These are phyloP conservation scores for Botrytis fabae DNA, from an alignment of 2,329 filamentous ascomycete genomes.

Conservation along the genomic window DNA sequence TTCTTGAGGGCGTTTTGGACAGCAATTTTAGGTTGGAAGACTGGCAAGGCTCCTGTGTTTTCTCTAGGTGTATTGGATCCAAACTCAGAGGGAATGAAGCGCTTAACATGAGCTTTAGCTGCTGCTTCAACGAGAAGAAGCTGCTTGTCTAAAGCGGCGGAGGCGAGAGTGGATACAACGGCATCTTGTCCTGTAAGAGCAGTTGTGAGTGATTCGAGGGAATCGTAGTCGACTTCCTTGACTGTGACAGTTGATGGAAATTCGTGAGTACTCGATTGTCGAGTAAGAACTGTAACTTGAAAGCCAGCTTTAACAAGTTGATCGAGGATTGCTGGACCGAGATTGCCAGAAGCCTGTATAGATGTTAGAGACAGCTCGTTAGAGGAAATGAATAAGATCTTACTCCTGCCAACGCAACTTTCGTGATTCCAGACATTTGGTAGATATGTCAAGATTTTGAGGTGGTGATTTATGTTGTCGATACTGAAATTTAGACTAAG, in stretches of 20 bases:
- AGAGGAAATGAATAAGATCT: conserved; percentile 11
- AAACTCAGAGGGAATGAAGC: conserved; percentile 62
- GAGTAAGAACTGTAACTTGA: conserved; percentile 45
- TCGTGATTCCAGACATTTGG: conserved; percentile 32
- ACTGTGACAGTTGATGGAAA: conserved; percentile 32
- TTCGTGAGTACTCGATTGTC: conserved; percentile 35
- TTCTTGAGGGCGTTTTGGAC: conserved; percentile 30
- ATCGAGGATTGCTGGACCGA: conserved; percentile 34
- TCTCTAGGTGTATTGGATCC: conserved; percentile 39
- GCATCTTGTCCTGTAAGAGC: conserved; percentile 33
- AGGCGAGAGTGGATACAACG: conserved; percentile 32
- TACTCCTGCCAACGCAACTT: conserved; percentile 33
- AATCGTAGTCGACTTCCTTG: conserved; percentile 24
- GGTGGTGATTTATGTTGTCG: conserved; percentile 1
- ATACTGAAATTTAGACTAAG: neutral
- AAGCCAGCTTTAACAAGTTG: conserved; percentile 31
- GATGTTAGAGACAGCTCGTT: neutral
- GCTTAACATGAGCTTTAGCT: conserved; percentile 58
- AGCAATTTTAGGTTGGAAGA: conserved; percentile 27
- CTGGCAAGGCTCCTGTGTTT: conserved; percentile 25
- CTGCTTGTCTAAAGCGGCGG: conserved; percentile 30
- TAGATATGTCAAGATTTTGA: conserved; percentile 8
- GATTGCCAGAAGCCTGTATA: conserved; percentile 32
- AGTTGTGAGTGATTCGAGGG: conserved; percentile 34
- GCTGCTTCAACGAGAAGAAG: conserved; percentile 55